phyloP scores from a whole-genome alignment of 129 eudicot genomes.

The Solidago caesia region DNA sequence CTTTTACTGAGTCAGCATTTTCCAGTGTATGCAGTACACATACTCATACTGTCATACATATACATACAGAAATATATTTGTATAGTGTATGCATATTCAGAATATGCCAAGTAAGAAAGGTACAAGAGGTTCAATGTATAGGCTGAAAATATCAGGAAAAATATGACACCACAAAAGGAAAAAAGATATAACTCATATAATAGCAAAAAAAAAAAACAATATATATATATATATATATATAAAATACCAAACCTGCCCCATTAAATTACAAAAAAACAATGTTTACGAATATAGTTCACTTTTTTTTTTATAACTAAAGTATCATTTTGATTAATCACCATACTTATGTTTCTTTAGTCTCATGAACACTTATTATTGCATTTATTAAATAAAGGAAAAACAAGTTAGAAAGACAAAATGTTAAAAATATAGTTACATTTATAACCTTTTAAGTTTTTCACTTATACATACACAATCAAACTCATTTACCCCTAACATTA shows the following conservation, averaged over 20 bases:
- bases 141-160: slow-evolving; percentile 36
- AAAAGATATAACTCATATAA: slow-evolving; percentile 35
- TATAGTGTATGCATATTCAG: slow-evolving; percentile 23
- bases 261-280: neutral
- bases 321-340: slow-evolving; percentile 1
- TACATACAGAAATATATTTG: slow-evolving; percentile 8
- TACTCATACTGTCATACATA: slow-evolving; percentile 28
- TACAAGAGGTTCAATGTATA: slow-evolving; percentile 43
- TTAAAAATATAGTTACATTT: too few species aligned
- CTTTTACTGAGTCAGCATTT: slow-evolving; percentile 32
- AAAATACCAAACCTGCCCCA: slow-evolving; percentile 3
- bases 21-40: slow-evolving; percentile 33
- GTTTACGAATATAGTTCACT: neutral
- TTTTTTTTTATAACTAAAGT: neutral
- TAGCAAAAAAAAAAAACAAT: slow-evolving; percentile 13
- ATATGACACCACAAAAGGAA: slow-evolving; percentile 45
- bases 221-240: neutral
- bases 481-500: too few species aligned
- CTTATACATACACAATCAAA: too few species aligned
- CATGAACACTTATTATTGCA: neutral
- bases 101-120: slow-evolving; percentile 64
- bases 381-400: too few species aligned
- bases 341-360: neutral
- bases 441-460: too few species aligned
- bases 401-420: too few species aligned